Evolutionary conservation across 2,329 filamentous ascomycete genomes (phyloP).

Genomic region (Ophiocordyceps camponoti-leonardi): DNA sequence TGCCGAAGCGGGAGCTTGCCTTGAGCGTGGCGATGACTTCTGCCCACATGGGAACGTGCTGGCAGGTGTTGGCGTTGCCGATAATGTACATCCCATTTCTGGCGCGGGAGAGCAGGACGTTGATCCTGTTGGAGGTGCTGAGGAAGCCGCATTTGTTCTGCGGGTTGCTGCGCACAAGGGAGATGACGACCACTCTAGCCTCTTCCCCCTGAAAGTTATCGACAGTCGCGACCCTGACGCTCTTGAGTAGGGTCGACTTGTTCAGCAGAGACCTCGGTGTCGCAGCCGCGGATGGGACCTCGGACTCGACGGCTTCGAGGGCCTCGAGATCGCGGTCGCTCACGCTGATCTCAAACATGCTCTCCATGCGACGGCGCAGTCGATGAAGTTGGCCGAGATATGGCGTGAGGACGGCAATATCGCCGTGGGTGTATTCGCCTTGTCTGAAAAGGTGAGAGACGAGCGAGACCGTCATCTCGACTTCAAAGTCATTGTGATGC

Average conservation of each 20-base stretch:
- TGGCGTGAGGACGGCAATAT: constrained; percentile 56
- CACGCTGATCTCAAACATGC: constrained; percentile 41
- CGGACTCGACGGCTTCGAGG: constrained; percentile 21
- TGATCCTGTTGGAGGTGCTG: constrained; percentile 47
- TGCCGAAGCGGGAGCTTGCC: constrained; percentile 27
- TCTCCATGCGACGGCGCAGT: constrained; percentile 25
- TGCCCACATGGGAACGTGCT: constrained; percentile 43
- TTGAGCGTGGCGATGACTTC: constrained; percentile 36
- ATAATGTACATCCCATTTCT: constrained; percentile 56
- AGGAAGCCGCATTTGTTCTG: constrained; percentile 46
- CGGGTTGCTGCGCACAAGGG: constrained; percentile 52
- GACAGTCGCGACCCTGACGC: constrained; percentile 43
- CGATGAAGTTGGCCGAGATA: constrained; percentile 40
- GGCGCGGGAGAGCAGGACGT: constrained; percentile 50
- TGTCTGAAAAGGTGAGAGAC: constrained; percentile 50
- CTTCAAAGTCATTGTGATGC: constrained; percentile 39
- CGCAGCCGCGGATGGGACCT: neutral
- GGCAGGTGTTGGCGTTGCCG: constrained; percentile 43
- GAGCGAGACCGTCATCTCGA: constrained; percentile 43
- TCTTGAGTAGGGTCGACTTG: constrained; percentile 23
- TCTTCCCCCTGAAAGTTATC: constrained; percentile 72
- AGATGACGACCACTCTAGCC: constrained; percentile 52
- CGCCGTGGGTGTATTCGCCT: constrained; percentile 36
- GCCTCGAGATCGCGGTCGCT: constrained; percentile 44
- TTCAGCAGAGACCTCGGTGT: constrained; percentile 4